Evolutionary conservation across 805 yeast species (phyloP).

Genomic region (Groenewaldozyma salmanticensis): DNA sequence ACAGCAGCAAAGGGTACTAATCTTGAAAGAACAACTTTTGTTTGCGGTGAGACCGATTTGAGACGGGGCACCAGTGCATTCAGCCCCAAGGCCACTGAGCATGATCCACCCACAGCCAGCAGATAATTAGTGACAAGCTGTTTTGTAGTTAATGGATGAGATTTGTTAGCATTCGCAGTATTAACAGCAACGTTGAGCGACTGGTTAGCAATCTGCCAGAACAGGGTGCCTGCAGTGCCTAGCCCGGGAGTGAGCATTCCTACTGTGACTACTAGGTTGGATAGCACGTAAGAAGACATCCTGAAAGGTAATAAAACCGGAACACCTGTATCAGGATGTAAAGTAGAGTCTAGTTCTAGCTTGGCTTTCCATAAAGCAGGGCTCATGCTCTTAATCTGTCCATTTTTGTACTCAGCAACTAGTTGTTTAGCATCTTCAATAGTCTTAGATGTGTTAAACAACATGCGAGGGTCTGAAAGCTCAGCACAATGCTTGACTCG

Average conservation of each 20-base stretch:
- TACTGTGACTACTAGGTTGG: slow-evolving; percentile 87
- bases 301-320: slow-evolving; percentile 89
- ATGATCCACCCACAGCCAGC: slow-evolving; percentile 87
- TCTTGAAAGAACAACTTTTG: slow-evolving; percentile 67
- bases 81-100: slow-evolving; percentile 90
- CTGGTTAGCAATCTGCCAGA: slow-evolving; percentile 98
- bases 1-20: slow-evolving; percentile 98
- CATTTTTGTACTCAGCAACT: slow-evolving; percentile 65
- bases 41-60: slow-evolving; percentile 54
- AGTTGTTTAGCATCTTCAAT: slow-evolving; percentile 54
- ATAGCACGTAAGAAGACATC: slow-evolving; percentile 92
- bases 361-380: slow-evolving; percentile 87
- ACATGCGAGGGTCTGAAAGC: slow-evolving; percentile 75
- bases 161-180: slow-evolving; percentile 91
- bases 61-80: slow-evolving; percentile 85
- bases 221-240: slow-evolving; percentile 81
- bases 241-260: slow-evolving; percentile 97
- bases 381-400: slow-evolving; percentile 50
- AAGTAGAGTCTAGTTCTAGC: slow-evolving; percentile 76
- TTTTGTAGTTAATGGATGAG: slow-evolving; percentile 73
- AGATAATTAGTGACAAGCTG: slow-evolving; percentile 74
- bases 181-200: slow-evolving; percentile 94
- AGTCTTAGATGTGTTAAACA: slow-evolving; percentile 58
- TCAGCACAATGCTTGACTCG: slow-evolving; percentile 91
- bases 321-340: slow-evolving; percentile 96